These are phyloP conservation scores for Tremellales sp. DNA, from an alignment of 1,284 basidiomycete species.

Conservation along the genomic window DNA sequence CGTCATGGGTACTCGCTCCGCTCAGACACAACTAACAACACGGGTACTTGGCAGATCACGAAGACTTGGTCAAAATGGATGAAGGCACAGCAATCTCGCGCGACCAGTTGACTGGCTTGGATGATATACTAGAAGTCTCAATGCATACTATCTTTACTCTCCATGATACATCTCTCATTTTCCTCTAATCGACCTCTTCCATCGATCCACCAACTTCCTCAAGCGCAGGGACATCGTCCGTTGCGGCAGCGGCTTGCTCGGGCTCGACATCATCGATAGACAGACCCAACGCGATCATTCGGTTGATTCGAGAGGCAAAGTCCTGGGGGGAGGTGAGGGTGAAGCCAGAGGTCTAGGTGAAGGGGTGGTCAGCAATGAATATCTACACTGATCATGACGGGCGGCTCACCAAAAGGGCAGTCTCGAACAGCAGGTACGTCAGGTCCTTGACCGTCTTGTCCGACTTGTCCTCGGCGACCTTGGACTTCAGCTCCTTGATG, in stretches of 20 bases:
- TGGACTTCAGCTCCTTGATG: conserved; percentile 91
- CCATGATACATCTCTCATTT: neutral
- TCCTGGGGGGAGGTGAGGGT: conserved; percentile 91
- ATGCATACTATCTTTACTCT: neutral
- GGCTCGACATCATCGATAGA: conserved; percentile 52
- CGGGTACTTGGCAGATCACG: neutral
- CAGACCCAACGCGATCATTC: conserved; percentile 79
- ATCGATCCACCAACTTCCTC: conserved; percentile 49
- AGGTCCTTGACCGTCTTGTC: conserved; percentile 98
- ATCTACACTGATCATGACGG: neutral
- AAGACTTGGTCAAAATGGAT: too few relatives aligned
- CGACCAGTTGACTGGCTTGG: too few relatives aligned
- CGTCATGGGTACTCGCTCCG: too few relatives aligned
- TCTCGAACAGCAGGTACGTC: conserved; percentile 94
- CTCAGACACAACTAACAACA: neutral
- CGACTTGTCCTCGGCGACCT: conserved; percentile 93
- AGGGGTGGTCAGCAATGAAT: conserved; percentile 31
- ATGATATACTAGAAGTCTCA: neutral
- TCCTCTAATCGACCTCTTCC: conserved; percentile 54
- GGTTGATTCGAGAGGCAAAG: conserved; percentile 93
- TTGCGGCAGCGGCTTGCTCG: conserved; percentile 27
- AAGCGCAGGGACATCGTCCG: conserved; percentile 37
- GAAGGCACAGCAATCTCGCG: too few relatives aligned
- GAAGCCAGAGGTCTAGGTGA: conserved; percentile 74
- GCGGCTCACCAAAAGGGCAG: conserved; percentile 63